Evolutionary conservation across 2,329 filamentous ascomycete genomes (phyloP), one percentile per base, ranked within the genome.

Genomic region (Verticillium alfalfae): DNA sequence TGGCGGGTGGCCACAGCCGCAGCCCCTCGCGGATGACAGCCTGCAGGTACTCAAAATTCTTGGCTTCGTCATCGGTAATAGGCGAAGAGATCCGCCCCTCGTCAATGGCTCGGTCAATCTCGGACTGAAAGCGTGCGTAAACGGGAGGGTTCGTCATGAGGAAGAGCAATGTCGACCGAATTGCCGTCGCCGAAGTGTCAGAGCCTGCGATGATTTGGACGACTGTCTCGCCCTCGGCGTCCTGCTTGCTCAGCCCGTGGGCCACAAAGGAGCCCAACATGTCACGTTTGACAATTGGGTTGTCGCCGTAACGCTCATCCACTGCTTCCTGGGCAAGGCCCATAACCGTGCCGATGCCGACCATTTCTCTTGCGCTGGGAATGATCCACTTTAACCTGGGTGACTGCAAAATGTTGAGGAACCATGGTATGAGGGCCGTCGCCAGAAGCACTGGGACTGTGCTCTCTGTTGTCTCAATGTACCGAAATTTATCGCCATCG

Each of bases 11-110:
- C 64, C 82, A 79, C 18, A 84, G 69, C 2, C 83, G 76, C 65
- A 81, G 71, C 0, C 78, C 77, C 68, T 87, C 85, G 22, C 77
- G 79, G 16, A 86, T 75, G 3, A 83, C 78, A 2, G 83, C 82
- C 41, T 81, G 74, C 3, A 86, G 76, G 66, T 84, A 81, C 15
- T 71, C 72, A 18, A 76, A 69, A 15, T 67, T 68, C 37, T 65
- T 72, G 34, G 71, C 74, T 64, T 81, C 74, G 1, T 69, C 65
- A 45, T 79, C 72, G 6, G 63, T 68, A 61, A 72, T 69, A 12
- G 70, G 70, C 2, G 66, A 60, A 15, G 59, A 62, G 49, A 65
- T 57, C 0, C 66, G 10, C 63, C 66, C 16, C 56, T 45, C 31
- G 0, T 26, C 2, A 0, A 66, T 63, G 1, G 69, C 70, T 0